Percentiles rank a stretch among this genome's conserved stretches.
Evolutionary conservation across 345 rosid species (phyloP).

Genomic region (Dovyalis caffra): DNA sequence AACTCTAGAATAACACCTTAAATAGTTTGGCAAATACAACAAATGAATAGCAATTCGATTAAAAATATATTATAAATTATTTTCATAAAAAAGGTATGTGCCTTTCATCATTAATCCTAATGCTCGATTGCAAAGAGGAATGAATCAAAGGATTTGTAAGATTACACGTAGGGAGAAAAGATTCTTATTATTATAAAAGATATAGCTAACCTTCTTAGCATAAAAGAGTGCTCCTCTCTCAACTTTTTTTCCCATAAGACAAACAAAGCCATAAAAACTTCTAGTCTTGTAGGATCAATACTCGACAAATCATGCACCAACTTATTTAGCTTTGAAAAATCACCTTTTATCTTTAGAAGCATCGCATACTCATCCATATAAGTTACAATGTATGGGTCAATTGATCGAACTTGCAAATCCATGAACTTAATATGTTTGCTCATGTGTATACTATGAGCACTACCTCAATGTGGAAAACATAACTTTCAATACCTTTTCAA

Average conservation of each 20-base stretch:
- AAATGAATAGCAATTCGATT: too few species aligned
- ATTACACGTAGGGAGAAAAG: constrained; percentile 9
- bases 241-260: constrained; percentile 88
- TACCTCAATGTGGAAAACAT: constrained; percentile 7
- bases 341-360: constrained; percentile 84
- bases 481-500: constrained; percentile 68
- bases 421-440: not conserved
- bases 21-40: too few species aligned
- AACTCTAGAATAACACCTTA: too few species aligned
- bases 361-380: constrained; percentile 99
- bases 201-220: constrained; percentile 86
- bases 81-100: too few species aligned
- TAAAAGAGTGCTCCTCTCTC: constrained; percentile 77
- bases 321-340: constrained; percentile 75
- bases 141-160: constrained; percentile 19
- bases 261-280: constrained; percentile 83
- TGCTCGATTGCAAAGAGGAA: constrained; percentile 52
- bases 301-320: constrained; percentile 85
- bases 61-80: too few species aligned
- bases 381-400: constrained; percentile 79
- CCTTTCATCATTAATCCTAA: constrained; percentile 85
- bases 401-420: constrained; percentile 70
- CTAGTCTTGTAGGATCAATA: constrained; percentile 85
- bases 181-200: not conserved
- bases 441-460: not conserved